Evolutionary conservation across 805 yeast genomes (phyloP).

Genomic region (Saturnispora diversa): DNA sequence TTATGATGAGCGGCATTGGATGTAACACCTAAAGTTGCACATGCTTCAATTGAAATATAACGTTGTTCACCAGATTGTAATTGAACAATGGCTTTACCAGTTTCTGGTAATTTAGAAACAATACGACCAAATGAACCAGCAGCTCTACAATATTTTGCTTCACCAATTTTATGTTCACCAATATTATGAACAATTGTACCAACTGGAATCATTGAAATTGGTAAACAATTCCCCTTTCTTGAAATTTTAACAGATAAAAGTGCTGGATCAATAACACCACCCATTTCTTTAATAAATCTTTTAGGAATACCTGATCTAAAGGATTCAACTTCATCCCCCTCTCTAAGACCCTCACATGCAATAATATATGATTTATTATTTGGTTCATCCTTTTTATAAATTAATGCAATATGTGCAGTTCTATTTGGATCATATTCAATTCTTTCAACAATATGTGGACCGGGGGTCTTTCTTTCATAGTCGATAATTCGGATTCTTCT

Average conservation of each 20-base stretch:
- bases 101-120: slow-evolving; percentile 66
- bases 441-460: slow-evolving; percentile 72
- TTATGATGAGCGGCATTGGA: slow-evolving; percentile 91
- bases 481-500: slow-evolving; percentile 82
- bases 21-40: slow-evolving; percentile 90
- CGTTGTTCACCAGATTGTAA: slow-evolving; percentile 92
- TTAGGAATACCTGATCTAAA: slow-evolving; percentile 84
- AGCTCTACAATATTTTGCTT: slow-evolving; percentile 82
- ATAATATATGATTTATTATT: slow-evolving; percentile 67
- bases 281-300: slow-evolving; percentile 71
- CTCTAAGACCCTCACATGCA: slow-evolving; percentile 88
- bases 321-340: slow-evolving; percentile 85
- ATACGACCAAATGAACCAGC: slow-evolving; percentile 94
- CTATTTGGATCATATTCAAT: slow-evolving; percentile 95
- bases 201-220: slow-evolving; percentile 85
- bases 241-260: slow-evolving; percentile 78
- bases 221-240: slow-evolving; percentile 91
- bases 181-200: slow-evolving; percentile 87
- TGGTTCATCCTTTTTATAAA: slow-evolving; percentile 51
- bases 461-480: slow-evolving; percentile 55
- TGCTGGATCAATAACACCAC: slow-evolving; percentile 88
- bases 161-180: slow-evolving; percentile 68
- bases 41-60: slow-evolving; percentile 73
- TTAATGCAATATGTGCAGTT: slow-evolving; percentile 84
- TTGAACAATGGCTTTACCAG: slow-evolving; percentile 65